phyloP scores from a whole-genome alignment of 2,329 filamentous ascomycete species.

The Ceratocystis alfenasii region DNA sequence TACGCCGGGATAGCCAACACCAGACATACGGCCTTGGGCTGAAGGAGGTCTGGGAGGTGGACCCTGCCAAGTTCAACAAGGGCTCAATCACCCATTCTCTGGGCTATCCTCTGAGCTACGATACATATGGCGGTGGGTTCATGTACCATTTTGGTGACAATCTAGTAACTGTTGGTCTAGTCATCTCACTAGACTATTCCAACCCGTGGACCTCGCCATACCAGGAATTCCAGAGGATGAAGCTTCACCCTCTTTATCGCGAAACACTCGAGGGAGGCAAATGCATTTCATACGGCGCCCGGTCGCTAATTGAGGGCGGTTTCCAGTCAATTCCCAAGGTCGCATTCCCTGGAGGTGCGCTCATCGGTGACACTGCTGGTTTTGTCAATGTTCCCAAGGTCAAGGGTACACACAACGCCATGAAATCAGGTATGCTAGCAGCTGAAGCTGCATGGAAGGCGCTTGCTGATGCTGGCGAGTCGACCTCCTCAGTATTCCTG shows the following conservation, averaged over 20 bases:
- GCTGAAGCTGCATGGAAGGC: constrained; percentile 82
- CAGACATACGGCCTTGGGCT: constrained; percentile 92
- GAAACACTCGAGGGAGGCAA: constrained; percentile 86
- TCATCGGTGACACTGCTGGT: constrained; percentile 92
- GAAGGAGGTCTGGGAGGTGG: constrained; percentile 96
- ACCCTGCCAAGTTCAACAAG: constrained; percentile 81
- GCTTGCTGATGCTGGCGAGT: constrained; percentile 39
- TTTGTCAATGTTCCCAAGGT: constrained; percentile 98
- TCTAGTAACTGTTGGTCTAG: constrained; percentile 79
- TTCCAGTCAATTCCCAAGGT: constrained; percentile 97
- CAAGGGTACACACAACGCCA: constrained; percentile 95
- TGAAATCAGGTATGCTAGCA: constrained; percentile 94
- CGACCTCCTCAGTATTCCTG: constrained; percentile 68
- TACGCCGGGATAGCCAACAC: constrained; percentile 76
- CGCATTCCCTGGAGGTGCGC: constrained; percentile 85
- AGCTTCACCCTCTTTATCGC: constrained; percentile 87
- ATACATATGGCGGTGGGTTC: constrained; percentile 96
- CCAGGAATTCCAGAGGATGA: constrained; percentile 94
- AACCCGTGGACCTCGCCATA: constrained; percentile 97
- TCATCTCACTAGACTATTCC: constrained; percentile 86
- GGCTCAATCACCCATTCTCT: constrained; percentile 80
- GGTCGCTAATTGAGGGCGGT: constrained; percentile 84
- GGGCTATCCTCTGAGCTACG: constrained; percentile 77
- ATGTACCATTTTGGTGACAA: constrained; percentile 99
- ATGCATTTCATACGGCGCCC: constrained; percentile 91